A percentile compares a stretch with the other conserved stretches of the same genome.
Conservation (phyloP, 2,329 filamentous ascomycete genomes). For the Aspergillus terreus region DNA sequence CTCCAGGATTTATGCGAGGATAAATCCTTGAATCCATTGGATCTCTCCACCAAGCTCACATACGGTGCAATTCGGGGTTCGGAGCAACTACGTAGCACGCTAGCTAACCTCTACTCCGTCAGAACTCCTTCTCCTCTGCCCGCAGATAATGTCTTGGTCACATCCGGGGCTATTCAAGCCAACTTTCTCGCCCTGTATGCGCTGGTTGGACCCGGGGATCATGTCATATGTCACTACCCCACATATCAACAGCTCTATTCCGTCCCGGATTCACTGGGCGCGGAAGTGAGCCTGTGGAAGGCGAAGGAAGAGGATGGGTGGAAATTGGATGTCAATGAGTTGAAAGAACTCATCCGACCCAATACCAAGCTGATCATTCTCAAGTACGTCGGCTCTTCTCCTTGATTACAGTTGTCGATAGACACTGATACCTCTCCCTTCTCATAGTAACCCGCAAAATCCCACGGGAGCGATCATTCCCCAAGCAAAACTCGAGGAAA, state of each 20-base stretch:
- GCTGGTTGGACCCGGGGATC: conserved; percentile 68
- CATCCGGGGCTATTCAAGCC: conserved; percentile 74
- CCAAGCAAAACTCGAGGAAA: conserved; percentile 53
- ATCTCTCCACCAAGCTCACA: conserved; percentile 22
- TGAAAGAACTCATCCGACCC: conserved; percentile 58
- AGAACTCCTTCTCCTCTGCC: conserved; percentile 48
- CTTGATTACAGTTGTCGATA: conserved; percentile 35
- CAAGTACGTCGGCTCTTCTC: conserved; percentile 39
- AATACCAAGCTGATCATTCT: conserved; percentile 59
- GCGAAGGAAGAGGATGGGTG: conserved; percentile 63
- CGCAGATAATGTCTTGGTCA: conserved; percentile 69
- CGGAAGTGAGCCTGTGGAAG: conserved; percentile 74
- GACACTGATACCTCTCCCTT: conserved; percentile 56
- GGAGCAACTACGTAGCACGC: conserved; percentile 22
- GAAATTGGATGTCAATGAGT: conserved; percentile 62
- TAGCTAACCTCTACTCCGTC: conserved; percentile 44
- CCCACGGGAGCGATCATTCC: conserved; percentile 71
- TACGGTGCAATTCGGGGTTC: conserved; percentile 27
- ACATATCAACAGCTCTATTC: conserved; percentile 83
- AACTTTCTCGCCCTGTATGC: conserved; percentile 75
- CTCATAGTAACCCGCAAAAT: conserved; percentile 69
- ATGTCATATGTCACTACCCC: conserved; percentile 84
- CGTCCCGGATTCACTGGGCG: conserved; percentile 70
- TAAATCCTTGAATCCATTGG: conserved; percentile 23
- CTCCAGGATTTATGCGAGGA: conserved; percentile 55